Base-by-base conservation (phyloP, 192 early-diverging fungal genomes). In the Rhizoclosmatium sp. region DNA sequence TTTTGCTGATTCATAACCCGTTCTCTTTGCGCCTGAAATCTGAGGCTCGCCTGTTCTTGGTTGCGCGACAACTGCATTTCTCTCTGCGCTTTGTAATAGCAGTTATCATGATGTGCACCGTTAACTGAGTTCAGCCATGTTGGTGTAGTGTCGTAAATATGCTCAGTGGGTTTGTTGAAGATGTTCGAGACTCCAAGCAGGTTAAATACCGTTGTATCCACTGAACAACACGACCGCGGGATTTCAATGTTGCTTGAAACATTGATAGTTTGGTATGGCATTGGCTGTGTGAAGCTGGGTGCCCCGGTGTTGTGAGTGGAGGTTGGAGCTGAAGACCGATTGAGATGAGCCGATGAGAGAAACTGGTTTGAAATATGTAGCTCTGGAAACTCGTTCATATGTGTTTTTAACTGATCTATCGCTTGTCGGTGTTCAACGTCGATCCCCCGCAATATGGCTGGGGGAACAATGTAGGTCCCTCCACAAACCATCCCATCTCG, bases 391-490 rank as follows among this genome's bases (percentile, higher is more conserved):
- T 21, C 61, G 21, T 5, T 10, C 61, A 64, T 64, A 7, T 64
- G 5, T 23, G 19, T 45, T 7, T 47, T n/a, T 69, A 69, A n/a
- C 67, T 7, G 39, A n/a, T 75, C 56, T 3, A 75, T 31, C 7
- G 42, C 42, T 21, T 4, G 10, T 9, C 5, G 4, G 46, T 75
- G 60, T 9, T 75, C 73, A 31, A 59, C 12, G 46, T 75, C 60
- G 23, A 75, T 75, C 7, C 73, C 73, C 3, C 45, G 23, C 61
- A 75, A 47, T n/a, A 64, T 45, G 39, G 73, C 73, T 10, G 59
- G 14, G 2, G 73, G 73, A 51, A 75, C 73, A 21, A 75, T 75
- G 40, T 64, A 75, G 10, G 73, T 75, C 44, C 56, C 56, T 60
- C 73, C 73, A 64, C 73, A 75, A 21, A 58, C 54, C 58, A 59